Base-by-base conservation (phyloP, 345 rosid species). In the Bretschneidera sinensis region DNA sequence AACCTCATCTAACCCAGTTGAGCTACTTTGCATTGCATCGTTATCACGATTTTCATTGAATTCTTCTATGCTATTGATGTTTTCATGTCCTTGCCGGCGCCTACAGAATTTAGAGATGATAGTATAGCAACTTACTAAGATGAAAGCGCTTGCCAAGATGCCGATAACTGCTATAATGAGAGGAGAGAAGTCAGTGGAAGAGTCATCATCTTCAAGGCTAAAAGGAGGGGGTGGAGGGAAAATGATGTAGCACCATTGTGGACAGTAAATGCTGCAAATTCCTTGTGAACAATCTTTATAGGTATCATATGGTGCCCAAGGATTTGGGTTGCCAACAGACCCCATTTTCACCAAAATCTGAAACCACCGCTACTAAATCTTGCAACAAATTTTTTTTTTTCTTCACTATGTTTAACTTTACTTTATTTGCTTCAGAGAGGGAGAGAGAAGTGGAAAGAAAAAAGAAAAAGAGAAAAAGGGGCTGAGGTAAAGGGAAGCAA, bases 171-270 rank as follows among this genome's bases (percentile, higher is more conserved):
- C 95, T 2, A 87, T 86, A 19, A 89, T 81, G 1, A 87, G 85
- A 59, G 92, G 95, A 5, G 92, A 87, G 73, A 86, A 79, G 35
- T 63, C 71, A 17, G 83, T 43, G 35, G 74, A 70, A 22, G 81
- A 74, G 56, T 61, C 83, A n/a, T n/a, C n/a, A 16, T 79, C 86
- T 17, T 48, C 71, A 6, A 62, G 22, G 59, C 39, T 6, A 15
- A 63, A 72, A 34, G 96, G 78, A 20, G 96, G 90, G 1, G 92
- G 96, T 33, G 95, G 95, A 31, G 92, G 82, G 85, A 87, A 85
- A 61, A 81, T 62, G 51, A 82, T 61, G 75, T 83, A 86, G 68
- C 96, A 92, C 92, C 95, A 81, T 65, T 89, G 92, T 0, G 95
- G 95, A 53, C 98, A 92, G 68, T 85, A 87, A 9, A 85, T 61